Base-by-base conservation (phyloP, 352 stramenopile species). In the Aphanomyces invadans region DNA sequence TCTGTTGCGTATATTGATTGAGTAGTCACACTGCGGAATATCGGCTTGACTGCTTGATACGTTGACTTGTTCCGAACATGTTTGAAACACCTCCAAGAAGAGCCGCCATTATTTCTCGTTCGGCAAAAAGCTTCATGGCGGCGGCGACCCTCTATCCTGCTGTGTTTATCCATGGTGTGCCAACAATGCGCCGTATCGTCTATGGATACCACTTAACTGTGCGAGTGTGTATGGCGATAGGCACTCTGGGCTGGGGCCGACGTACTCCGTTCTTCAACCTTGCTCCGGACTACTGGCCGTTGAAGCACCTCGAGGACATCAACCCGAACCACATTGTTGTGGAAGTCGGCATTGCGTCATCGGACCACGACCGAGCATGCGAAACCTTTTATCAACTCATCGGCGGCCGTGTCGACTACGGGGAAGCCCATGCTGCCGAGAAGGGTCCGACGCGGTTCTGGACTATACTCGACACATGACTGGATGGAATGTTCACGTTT, bases 351-450 rank as follows among this genome's bases (percentile, higher is more conserved):
- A 63, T 73, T 26, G 71, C 83, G 19, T 87, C 82, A 1, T 90
- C 82, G 12, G 79, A 89, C 62, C 80, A 90, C 65, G 82, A 90
- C 63, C 77, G 82, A 38, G 79, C 79, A 0, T 90, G 82, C 53
- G 82, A 90, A 52, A 62, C 71, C 1, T 90, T 90, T 51, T 90
- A 80, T 71, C 80, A 88, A 52, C 70, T 90, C 36, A 62, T 77
- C 3, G 81, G 81, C 3, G 80, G 81, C 15, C 60, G 60, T 9
- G 81, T 90, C 10, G 78, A 90, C 73, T 90, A 90, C 32, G 81
- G 81, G 10, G 68, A 81, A 31, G 57, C 76, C 21, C 81, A 90
- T 61, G 55, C 75, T 17, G 12, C 29, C 17, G 45, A 70, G 17
- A 67, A 59, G 29, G 29, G 53, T 67, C 42, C 21, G 59, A 33